Evolutionary conservation across 331 rosid species (phyloP).

Genomic region (Erythrophleum ivorense): DNA sequence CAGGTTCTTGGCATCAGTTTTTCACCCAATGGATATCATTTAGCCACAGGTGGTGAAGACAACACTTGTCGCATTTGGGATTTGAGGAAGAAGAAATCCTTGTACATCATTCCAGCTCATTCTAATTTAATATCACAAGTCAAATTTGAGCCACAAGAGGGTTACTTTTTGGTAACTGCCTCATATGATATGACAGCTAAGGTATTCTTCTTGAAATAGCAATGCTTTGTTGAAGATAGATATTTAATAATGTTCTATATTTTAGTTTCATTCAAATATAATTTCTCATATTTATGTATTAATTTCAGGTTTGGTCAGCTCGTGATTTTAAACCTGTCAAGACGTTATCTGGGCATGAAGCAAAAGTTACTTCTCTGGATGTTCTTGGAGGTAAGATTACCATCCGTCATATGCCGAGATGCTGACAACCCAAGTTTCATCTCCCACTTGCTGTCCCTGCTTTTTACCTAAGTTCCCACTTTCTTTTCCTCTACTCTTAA

Average conservation of each 20-base stretch:
- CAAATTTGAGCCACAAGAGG: conserved; percentile 95
- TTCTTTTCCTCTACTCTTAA: not conserved
- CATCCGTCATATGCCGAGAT: not conserved
- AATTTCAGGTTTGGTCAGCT: conserved; percentile 89
- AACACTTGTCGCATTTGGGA: conserved; percentile 97
- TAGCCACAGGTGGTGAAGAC: conserved; percentile 93
- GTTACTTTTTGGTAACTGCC: conserved; percentile 92
- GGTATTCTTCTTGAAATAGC: conserved; percentile 52
- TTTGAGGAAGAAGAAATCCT: conserved; percentile 84
- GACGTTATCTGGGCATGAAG: conserved; percentile 93
- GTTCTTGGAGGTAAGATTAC: conserved; percentile 68
- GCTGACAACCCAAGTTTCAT: not conserved
- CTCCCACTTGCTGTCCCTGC: not conserved
- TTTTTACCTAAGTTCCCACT: not conserved
- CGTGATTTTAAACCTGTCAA: conserved; percentile 94
- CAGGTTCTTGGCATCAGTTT: conserved; percentile 88
- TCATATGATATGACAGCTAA: conserved; percentile 95
- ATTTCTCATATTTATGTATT: conserved; percentile 37
- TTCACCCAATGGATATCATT: conserved; percentile 88
- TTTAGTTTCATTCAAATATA: conserved; percentile 19
- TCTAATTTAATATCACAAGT: conserved; percentile 89
- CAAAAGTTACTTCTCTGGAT: conserved; percentile 85
- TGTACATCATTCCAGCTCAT: conserved; percentile 86
- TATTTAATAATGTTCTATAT: not conserved
- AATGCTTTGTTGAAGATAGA: conserved; percentile 21